Evolutionary conservation across 228 moss, liverwort and hornwort genomes (phyloP), one percentile per base, ranked within the genome.

Genomic region (Sphagnum fallax): DNA sequence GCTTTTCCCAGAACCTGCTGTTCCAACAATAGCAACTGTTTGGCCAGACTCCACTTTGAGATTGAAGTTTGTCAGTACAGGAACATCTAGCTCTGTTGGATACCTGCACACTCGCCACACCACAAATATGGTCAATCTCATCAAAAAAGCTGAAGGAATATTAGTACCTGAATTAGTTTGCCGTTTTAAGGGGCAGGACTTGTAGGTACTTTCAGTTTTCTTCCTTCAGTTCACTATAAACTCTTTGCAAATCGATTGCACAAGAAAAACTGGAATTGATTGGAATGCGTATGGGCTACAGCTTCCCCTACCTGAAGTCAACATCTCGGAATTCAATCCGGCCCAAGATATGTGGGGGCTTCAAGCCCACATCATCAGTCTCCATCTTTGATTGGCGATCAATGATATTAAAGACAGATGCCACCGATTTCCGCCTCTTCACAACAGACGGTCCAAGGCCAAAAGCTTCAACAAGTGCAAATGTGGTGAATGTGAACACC

Each of bases 21-120:
- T 98, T 50, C 98, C 98, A 51, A 98, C 98, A 72, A 98, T 90
- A 64, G 94, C 98, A 53, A 98, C 89, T 10, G 98, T 94, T 78
- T 94, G 93, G 14, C 94, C 98, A 50, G 89, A 77, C 75, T 91
- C 93, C 74, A 98, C 88, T 77, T 90, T 98, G 81, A 98, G 62
- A 75, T 83, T 94, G 65, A 98, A 94, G 69, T 86, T 83, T 67
- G 86, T 84, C 69, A 98, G 67, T 73, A 98, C 85, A 60, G 91
- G 91, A 68, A 98, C 85, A 71, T 98, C 94, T 51, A 91, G 88
- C 71, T 91, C 91, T 49, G 80, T 88, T 16, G 98, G 98, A 78
- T 98, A 98, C 80, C 86, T 87, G 80, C 78, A 78, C 16, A 66
- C 15, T 6, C 9, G n/a, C 16, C 10, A 59, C 59, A 32, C 32